These are phyloP conservation scores for Corymbia citriodora DNA, from an alignment of 441 rosid species.

Conservation along the genomic window DNA sequence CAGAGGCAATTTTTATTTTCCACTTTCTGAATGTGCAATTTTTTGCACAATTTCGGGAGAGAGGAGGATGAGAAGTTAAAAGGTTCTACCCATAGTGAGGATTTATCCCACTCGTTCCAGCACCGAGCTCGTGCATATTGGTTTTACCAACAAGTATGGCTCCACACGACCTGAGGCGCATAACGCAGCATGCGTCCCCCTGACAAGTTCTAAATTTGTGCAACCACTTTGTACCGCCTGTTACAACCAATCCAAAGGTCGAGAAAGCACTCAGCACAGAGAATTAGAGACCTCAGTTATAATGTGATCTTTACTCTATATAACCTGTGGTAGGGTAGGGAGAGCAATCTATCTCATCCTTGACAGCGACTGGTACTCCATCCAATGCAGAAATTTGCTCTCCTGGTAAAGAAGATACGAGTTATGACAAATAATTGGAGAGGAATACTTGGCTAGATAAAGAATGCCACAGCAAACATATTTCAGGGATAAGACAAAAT, in stretches of 20 bases:
- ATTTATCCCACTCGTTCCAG: constrained; percentile 76
- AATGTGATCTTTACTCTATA: neutral
- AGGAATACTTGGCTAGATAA: neutral
- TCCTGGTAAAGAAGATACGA: constrained; percentile 24
- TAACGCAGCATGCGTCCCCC: constrained; percentile 53
- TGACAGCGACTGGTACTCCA: constrained; percentile 68
- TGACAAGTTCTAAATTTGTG: constrained; percentile 47
- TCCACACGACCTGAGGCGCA: constrained; percentile 55
- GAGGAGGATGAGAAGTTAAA: neutral
- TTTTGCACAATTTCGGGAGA: neutral
- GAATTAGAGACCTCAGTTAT: neutral
- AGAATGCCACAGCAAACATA: neutral
- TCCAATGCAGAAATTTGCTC: constrained; percentile 55
- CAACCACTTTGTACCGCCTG: constrained; percentile 80
- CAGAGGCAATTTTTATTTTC: neutral
- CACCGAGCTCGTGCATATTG: constrained; percentile 84
- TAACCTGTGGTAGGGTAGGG: constrained; percentile 77
- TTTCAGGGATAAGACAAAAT: neutral
- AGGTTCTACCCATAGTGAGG: constrained; percentile 65
- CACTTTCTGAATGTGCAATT: neutral
- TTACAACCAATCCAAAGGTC: neutral
- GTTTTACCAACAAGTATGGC: constrained; percentile 74
- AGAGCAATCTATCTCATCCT: constrained; percentile 74
- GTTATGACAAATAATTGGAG: neutral
- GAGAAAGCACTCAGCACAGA: neutral